Base-by-base conservation (phyloP, 1,284 basidiomycete species). In the Ganoderma lucidum region DNA sequence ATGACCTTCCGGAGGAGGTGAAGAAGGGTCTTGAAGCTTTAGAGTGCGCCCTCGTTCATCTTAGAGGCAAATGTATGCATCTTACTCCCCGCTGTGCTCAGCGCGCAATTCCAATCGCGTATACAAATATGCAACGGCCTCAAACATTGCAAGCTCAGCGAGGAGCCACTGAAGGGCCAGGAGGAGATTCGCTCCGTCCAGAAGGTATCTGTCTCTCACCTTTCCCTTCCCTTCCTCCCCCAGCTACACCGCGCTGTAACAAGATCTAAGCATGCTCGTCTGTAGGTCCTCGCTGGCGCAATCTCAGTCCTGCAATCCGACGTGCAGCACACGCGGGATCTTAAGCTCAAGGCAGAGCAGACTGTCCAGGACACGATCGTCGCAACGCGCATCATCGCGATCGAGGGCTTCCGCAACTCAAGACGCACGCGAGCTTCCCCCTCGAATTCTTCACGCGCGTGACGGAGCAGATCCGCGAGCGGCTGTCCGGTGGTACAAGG, bases 391-490 rank as follows among this genome's bases (percentile, higher is more conserved):
- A 91, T 94, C 69, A 23, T 23, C 23, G 23, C 23, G 23, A 83
- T 95, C 55, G 93, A 94, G 74, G 92, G 90, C 4, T 92, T 91
- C 81, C 87, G 85, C 70, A 91, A 90, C 75, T 89, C 90, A 93
- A 91, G 77, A 90, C 90, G 66, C 87, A 93, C 70, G 90, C 92
- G 1, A 84, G 81, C n/a, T 96, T 95, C 80, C 93, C 94, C n/a
- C 82, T 93, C 19, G 93, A 95, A 92, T 94, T 90, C 81, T 95
- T 95, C 81, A 85, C 82, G 44, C 86, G 92, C 32, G 87, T 93
- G 48, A 88, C 91, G 23, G 85, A 88, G 68, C 87, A 94, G 74
- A 91, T 95, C 86, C 84, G 85, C 64, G 88, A 91, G 73, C 83
- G 91, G 42, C 80, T 95, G 64, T 23, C 23, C 83, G 86, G 60